Evolutionary conservation across 2,329 filamentous ascomycete species (phyloP).

Genomic region (Aspergillus sp.): DNA sequence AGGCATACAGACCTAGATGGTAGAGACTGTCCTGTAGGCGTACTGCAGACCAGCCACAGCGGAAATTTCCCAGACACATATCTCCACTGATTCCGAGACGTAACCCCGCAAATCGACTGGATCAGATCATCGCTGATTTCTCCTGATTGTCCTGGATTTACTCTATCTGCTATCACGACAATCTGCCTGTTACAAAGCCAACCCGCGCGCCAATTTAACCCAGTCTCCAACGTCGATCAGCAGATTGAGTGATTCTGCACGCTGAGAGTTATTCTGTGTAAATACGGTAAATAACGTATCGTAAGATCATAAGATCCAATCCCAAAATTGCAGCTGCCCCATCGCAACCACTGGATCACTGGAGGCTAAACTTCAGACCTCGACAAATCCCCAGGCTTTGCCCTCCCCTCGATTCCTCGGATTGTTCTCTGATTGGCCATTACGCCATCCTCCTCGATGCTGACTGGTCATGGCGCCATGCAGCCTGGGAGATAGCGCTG

Average conservation of each 20-base stretch:
- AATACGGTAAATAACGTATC: background rate
- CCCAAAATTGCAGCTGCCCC: too few species aligned
- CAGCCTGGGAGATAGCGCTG: background rate
- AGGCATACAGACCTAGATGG: too few species aligned
- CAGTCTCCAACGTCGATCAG: background rate
- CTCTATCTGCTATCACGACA: too few species aligned
- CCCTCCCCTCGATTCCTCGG: background rate
- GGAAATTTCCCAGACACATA: background rate
- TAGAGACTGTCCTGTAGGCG: background rate
- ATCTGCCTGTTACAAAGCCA: too few species aligned
- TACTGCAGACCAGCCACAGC: too few species aligned
- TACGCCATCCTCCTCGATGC: background rate
- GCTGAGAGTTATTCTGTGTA: background rate
- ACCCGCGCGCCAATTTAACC: background rate
- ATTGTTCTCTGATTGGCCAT: background rate
- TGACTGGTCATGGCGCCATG: background rate
- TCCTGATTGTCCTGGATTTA: too few species aligned
- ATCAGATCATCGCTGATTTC: too few species aligned
- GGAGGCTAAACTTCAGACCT: too few species aligned
- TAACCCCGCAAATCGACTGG: background rate
- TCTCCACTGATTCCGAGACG: background rate
- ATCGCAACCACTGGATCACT: too few species aligned
- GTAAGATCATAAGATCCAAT: too few species aligned
- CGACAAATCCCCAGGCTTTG: too few species aligned
- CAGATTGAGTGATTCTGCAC: background rate